Evolutionary conservation across 768 basidiomycete genomes (phyloP), one percentile per base, ranked within the genome.

Genomic region (Sutorius australiensis): DNA sequence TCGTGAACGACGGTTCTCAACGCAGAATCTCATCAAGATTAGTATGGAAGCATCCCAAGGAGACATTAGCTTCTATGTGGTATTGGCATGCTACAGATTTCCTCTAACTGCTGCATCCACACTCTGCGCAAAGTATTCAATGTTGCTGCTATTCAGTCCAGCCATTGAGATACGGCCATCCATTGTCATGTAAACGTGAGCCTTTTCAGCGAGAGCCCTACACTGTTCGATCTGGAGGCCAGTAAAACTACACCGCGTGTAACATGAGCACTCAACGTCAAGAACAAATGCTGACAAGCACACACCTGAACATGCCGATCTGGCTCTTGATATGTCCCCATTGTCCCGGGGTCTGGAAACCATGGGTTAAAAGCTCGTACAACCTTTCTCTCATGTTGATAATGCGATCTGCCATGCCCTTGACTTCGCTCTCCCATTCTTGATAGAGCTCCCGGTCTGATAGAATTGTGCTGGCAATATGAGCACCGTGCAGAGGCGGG

Each of bases 301-400:
- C 77, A 55, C 68, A 93, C 93, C 92, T 92, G 79, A 95, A 95
- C 94, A 98, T 95, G 70, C 95, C 95, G 57, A 94, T 95, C 69
- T 98, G 94, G 67, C 83, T 85, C 73, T 90, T 92, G 72, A 98
- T 91, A 71, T 98, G 95, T 9, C 81, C 79, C 97, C 97, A 98
- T 53, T 88, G 83, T 7, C 95, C 95, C 14, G 97, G 97, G 32
- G 95, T 98, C 69, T 87, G 83, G 57, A 89, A 73, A 57, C 86
- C 84, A 56, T 89, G 74, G 32, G 85, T 86, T 57, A 98, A 75
- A 50, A 83, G 74, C 56, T 86, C 79, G 72, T 88, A 94, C 51
- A 98, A 72, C 58, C 79, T 84, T 62, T 91, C 86, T 53, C 97
- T 79, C 87, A 98, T 95, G 72, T 80, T 83, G 71, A 95, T 95